These are phyloP conservation scores for Aureobasidium mangrovei DNA, from an alignment of 2,329 filamentous ascomycete species.

Conservation along the genomic window DNA sequence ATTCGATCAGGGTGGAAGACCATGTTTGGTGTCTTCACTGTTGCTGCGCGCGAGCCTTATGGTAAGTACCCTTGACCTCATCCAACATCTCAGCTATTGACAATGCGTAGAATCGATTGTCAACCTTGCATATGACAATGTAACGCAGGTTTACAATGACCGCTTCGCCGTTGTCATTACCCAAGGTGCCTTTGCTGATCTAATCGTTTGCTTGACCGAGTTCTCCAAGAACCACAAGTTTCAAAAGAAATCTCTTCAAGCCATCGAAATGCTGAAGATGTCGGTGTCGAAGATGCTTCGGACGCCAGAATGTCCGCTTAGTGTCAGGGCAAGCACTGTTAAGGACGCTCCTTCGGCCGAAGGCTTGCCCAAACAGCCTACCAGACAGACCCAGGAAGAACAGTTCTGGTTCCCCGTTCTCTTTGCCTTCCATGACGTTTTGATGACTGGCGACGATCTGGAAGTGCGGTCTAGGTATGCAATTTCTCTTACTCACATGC, in stretches of 20 bases:
- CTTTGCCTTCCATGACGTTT: slow-evolving; percentile 95
- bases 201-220: slow-evolving; percentile 92
- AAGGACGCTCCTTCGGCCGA: slow-evolving; percentile 41
- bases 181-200: slow-evolving; percentile 91
- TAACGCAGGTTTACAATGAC: slow-evolving; percentile 89
- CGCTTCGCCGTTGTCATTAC: slow-evolving; percentile 93
- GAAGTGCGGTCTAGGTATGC: slow-evolving; percentile 68
- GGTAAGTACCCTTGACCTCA: slow-evolving; percentile 35
- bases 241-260: slow-evolving; percentile 95
- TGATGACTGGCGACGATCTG: slow-evolving; percentile 98
- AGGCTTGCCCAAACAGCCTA: slow-evolving; percentile 53
- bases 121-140: slow-evolving; percentile 93
- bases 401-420: slow-evolving; percentile 98
- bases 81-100: background rate
- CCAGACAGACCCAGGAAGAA: slow-evolving; percentile 82
- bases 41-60: slow-evolving; percentile 85
- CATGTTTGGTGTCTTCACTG: slow-evolving; percentile 98
- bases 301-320: slow-evolving; percentile 89
- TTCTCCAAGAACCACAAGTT: slow-evolving; percentile 99
- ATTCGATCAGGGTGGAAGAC: slow-evolving; percentile 98
- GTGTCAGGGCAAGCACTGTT: slow-evolving; percentile 49
- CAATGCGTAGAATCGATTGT: slow-evolving; percentile 68
- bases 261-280: slow-evolving; percentile 88
- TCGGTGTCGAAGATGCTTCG: slow-evolving; percentile 91
- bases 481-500: background rate